These are phyloP conservation scores for Eucalyptus victrix DNA, from an alignment of 345 rosid genomes.

Conservation along the genomic window DNA sequence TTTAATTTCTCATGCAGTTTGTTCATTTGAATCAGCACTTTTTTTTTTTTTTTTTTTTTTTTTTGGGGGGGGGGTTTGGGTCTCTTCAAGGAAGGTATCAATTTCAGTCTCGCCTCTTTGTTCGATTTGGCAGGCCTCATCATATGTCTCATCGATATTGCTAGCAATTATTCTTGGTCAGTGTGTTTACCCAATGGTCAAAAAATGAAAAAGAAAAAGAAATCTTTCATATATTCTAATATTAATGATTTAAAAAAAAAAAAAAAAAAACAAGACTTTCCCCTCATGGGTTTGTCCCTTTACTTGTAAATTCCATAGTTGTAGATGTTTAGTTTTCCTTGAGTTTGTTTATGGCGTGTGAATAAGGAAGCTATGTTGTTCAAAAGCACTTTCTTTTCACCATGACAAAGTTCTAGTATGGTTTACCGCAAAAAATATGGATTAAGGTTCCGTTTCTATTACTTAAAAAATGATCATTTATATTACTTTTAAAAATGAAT, in stretches of 20 bases:
- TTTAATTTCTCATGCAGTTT: too few relatives aligned
- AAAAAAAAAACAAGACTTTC: background rate
- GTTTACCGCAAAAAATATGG: background rate
- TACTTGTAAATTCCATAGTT: background rate
- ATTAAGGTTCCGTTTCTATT: background rate
- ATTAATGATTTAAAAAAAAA: background rate
- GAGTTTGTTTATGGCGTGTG: background rate
- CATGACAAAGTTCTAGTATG: background rate
- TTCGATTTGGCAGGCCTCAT: too few relatives aligned
- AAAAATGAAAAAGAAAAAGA: too few relatives aligned
- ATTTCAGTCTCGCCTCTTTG: too few relatives aligned
- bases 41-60: too few relatives aligned
- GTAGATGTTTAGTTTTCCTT: background rate
- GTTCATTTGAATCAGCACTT: too few relatives aligned
- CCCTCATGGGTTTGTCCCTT: background rate
- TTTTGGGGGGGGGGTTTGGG: too few relatives aligned
- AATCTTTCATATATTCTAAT: background rate
- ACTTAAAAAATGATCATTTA: too few relatives aligned
- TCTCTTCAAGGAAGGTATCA: too few relatives aligned
- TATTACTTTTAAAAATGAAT: too few relatives aligned
- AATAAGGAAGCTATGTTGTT: background rate
- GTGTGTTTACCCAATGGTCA: background rate
- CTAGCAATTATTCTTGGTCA: background rate
- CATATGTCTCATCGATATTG: too few relatives aligned
- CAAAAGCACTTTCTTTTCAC: background rate